A percentile compares a stretch with the other conserved stretches of the same genome.
Conservation (phyloP, 176 grass and related monocot genomes). For the Zizania latifolia region DNA sequence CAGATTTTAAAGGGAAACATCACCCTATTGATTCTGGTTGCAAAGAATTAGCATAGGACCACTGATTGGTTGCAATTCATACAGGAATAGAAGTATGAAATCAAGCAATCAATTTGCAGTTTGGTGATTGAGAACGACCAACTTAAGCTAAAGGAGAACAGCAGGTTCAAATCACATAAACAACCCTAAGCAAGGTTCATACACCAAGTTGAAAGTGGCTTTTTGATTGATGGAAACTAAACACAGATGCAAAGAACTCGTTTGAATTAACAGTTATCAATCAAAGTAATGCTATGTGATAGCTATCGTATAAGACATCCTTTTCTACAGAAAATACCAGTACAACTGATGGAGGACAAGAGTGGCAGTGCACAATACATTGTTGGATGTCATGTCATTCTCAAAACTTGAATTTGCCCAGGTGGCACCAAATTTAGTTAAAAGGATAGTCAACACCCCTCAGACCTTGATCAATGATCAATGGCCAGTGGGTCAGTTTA, state of each 20-base stretch:
- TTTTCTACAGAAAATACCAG: not conserved
- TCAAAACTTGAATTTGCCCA: not conserved
- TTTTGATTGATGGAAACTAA: not conserved
- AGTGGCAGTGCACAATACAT: not conserved
- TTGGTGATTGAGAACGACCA: constrained; percentile 1
- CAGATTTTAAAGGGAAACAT: not conserved
- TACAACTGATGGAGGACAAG: not conserved
- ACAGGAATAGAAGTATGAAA: not conserved
- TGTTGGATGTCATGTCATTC: not conserved
- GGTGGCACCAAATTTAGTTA: not conserved
- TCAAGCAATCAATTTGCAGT: not conserved
- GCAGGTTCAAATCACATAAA: not conserved
- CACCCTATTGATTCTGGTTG: not conserved
- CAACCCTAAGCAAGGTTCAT: not conserved
- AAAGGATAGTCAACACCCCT: not conserved
- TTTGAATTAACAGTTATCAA: not conserved
- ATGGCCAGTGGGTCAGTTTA: not conserved
- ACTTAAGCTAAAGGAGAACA: not conserved
- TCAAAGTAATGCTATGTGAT: not conserved
- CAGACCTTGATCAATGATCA: not conserved
- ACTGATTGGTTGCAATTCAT: not conserved
- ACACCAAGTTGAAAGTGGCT: not conserved
- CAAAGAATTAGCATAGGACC: constrained; percentile 13
- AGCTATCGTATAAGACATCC: not conserved
- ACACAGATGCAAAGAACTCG: not conserved